Evolutionary conservation across 2,329 filamentous ascomycete species (phyloP).

Genomic region (Pezicula carpinea): DNA sequence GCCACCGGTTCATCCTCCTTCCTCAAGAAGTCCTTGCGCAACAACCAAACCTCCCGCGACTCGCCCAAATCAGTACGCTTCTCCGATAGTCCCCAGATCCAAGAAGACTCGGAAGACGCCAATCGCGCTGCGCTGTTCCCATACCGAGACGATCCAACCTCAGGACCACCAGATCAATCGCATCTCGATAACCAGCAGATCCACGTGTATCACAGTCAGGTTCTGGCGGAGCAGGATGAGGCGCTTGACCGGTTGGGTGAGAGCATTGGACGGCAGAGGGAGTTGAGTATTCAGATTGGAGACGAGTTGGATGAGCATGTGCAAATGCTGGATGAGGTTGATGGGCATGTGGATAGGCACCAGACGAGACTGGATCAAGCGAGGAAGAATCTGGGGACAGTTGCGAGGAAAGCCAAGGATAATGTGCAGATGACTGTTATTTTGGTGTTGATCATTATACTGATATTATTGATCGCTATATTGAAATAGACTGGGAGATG

Average conservation of each 20-base stretch:
- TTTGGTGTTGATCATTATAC: conserved; percentile 59
- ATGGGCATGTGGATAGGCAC: conserved; percentile 78
- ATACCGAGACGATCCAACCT: conserved; percentile 65
- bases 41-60: conserved; percentile 45
- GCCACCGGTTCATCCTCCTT: conserved; percentile 41
- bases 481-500: conserved; percentile 44
- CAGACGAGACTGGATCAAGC: conserved; percentile 71
- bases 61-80: conserved; percentile 86
- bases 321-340: conserved; percentile 82
- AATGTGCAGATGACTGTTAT: conserved; percentile 80
- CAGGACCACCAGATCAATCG: conserved; percentile 28
- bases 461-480: conserved; percentile 64
- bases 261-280: conserved; percentile 81
- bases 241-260: conserved; percentile 86
- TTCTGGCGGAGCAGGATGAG: conserved; percentile 85
- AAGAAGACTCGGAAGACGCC: conserved; percentile 41
- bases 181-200: conserved; percentile 77
- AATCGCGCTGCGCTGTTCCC: conserved; percentile 56
- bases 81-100: conserved; percentile 54
- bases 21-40: conserved; percentile 30
- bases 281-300: conserved; percentile 92
- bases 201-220: conserved; percentile 74
- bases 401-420: conserved; percentile 72
- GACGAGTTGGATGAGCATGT: conserved; percentile 93
- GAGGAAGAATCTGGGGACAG: conserved; percentile 62